A percentile compares a stretch with the other conserved stretches of the same genome.
Conservation (phyloP, 1,284 basidiomycete species). For the Ceratobasidium theobromae region DNA sequence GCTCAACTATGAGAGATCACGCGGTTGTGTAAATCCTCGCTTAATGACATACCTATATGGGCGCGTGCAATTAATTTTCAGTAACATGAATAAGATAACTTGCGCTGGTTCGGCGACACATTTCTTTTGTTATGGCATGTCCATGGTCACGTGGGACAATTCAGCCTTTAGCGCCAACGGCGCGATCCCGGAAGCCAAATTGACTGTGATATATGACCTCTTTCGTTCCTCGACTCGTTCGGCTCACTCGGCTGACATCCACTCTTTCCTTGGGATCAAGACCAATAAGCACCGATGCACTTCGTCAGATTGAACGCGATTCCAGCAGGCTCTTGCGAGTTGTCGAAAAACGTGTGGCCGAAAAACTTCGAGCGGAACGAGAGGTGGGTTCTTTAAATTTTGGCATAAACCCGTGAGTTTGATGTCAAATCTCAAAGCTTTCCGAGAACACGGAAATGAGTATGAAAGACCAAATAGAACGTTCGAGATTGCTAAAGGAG, state of each 20-base stretch:
- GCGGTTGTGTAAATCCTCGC: too few species aligned
- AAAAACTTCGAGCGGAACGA: constrained; percentile 40
- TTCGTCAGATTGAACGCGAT: constrained; percentile 41
- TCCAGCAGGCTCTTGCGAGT: constrained; percentile 44
- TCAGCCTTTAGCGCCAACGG: not conserved
- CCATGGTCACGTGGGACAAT: too few species aligned
- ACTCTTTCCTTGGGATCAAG: not conserved
- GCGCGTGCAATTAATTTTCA: too few species aligned
- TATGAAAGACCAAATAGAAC: constrained; percentile 48
- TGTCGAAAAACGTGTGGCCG: constrained; percentile 42
- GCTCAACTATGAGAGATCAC: too few species aligned
- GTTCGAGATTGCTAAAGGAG: constrained; percentile 53
- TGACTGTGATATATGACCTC: not conserved
- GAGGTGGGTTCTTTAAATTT: constrained; percentile 43
- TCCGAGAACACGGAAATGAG: constrained; percentile 29
- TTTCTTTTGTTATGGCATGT: too few species aligned
- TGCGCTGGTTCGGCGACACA: not conserved
- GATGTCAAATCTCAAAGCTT: not conserved
- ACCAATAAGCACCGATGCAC: not conserved
- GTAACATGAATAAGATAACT: not conserved
- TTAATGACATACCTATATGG: too few species aligned
- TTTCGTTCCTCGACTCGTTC: constrained; percentile 1
- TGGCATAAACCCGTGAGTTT: not conserved
- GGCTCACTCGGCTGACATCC: not conserved
- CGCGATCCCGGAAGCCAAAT: not conserved